A percentile compares a stretch with the other conserved stretches of the same genome.
Evolutionary conservation across 1,284 basidiomycete species (phyloP).

Genomic region (Cystobasidium sp.): DNA sequence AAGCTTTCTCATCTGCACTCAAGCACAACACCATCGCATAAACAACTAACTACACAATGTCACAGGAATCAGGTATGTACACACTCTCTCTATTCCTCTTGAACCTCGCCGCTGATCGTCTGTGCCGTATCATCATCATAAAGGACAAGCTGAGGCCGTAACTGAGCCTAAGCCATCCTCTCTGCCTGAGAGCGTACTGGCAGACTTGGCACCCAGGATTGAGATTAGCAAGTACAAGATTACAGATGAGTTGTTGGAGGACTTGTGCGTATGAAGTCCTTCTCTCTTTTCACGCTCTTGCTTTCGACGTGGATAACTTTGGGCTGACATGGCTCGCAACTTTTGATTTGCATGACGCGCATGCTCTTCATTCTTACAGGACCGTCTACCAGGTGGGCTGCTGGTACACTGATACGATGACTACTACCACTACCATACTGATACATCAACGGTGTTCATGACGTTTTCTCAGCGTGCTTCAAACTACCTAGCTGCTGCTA

Average conservation of each 20-base stretch:
- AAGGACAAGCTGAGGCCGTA: constrained; percentile 42
- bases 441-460: not conserved
- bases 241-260: constrained; percentile 31
- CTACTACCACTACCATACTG: not conserved
- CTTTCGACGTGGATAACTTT: not conserved
- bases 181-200: constrained; percentile 40
- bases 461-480: constrained; percentile 28
- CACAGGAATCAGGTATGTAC: constrained; percentile 37
- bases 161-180: constrained; percentile 43
- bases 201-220: constrained; percentile 32
- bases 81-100: not conserved
- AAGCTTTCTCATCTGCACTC: not conserved
- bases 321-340: not conserved
- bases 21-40: not conserved
- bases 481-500: constrained; percentile 51
- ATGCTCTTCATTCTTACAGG: constrained; percentile 6
- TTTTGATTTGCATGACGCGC: not conserved
- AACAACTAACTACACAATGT: constrained; percentile 16
- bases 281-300: not conserved
- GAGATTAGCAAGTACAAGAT: constrained; percentile 18
- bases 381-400: constrained; percentile 19
- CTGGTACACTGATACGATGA: not conserved
- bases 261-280: constrained; percentile 13
- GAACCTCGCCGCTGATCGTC: not conserved
- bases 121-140: not conserved